Evolutionary conservation across 345 rosid genomes (phyloP), one percentile per base, ranked within the genome.

Genomic region (Eucalyptus victrix): DNA sequence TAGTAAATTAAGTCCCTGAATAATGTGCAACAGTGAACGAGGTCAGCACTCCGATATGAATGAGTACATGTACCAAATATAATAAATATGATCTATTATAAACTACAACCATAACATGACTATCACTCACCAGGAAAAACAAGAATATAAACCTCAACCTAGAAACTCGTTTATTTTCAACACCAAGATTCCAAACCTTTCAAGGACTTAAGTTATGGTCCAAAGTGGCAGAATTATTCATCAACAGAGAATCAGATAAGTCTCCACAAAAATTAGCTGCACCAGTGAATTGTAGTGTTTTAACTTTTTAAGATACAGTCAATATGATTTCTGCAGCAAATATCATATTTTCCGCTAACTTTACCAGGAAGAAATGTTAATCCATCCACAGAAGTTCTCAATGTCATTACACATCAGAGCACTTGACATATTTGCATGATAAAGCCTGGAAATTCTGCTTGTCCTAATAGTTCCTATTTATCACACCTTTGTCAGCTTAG

Each of bases 1-100:
- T 60, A 97, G 92, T 88, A 97, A 91, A 90, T 93, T 93, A 67
- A 86, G 93, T 85, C 97, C 99, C 99, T 97, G 94, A 89, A 89
- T 47, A 91, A 91, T 89, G 89, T 47, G 92, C n/a, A 76, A 76
- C 28, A 76, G 47, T 21, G 28, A 9, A 76, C 1, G 0, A 76
- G 47, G 83, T 76, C 28, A 76, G 83, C 1, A 8, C 28, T 40
- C 83, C 1, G 9, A 76, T 76, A 40, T 37, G 5, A 6, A 76
- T 40, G 28, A 76, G 45, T 76, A 37, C 28, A 44, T 26, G 32
- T 76, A 76, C 47, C 83, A 76, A 76, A 76, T 37, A 40, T 21
- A 40, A 76, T 37, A 76, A 76, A 40, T 37, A 40, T 37, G 47
- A 76, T 76, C 0, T 76, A 9, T 76, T 40, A 76, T 11, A 40